Evolutionary conservation across 306 rosid species (phyloP).

Genomic region (Trifolium repens): DNA sequence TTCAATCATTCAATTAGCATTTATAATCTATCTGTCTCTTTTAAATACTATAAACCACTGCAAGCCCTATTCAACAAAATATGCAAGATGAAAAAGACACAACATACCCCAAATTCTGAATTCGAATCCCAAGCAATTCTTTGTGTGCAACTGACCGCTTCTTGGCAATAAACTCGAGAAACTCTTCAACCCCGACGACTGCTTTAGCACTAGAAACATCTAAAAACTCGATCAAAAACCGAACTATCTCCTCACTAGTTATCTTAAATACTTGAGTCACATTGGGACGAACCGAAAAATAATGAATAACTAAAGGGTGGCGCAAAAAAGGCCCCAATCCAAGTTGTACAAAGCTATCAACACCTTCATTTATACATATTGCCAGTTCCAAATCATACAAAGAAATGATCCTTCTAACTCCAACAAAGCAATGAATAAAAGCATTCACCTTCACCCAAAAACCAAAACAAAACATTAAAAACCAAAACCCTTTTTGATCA

Average conservation of each 20-base stretch:
- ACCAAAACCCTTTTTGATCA: not conserved
- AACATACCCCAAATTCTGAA: conserved; percentile 80
- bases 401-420: conserved; percentile 70
- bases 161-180: conserved; percentile 74
- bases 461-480: conserved; percentile 27
- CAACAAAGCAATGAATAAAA: conserved; percentile 89
- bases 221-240: conserved; percentile 51
- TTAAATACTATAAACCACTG: conserved; percentile 1
- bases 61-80: not conserved
- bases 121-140: conserved; percentile 79
- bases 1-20: conserved; percentile 23
- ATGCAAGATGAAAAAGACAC: conserved; percentile 35
- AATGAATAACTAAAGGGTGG: conserved; percentile 79
- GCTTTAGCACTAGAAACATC: conserved; percentile 38
- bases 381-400: conserved; percentile 80
- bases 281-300: conserved; percentile 60
- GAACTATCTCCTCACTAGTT: conserved; percentile 61
- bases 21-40: conserved; percentile 14
- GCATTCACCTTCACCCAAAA: conserved; percentile 73
- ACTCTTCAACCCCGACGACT: conserved; percentile 57
- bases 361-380: conserved; percentile 74
- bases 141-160: conserved; percentile 54
- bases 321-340: conserved; percentile 84
- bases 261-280: conserved; percentile 64
- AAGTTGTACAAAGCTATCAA: conserved; percentile 69